These are phyloP conservation scores for Camellia sinensis DNA, from an alignment of 148 eudicot genomes.

Conservation along the genomic window DNA sequence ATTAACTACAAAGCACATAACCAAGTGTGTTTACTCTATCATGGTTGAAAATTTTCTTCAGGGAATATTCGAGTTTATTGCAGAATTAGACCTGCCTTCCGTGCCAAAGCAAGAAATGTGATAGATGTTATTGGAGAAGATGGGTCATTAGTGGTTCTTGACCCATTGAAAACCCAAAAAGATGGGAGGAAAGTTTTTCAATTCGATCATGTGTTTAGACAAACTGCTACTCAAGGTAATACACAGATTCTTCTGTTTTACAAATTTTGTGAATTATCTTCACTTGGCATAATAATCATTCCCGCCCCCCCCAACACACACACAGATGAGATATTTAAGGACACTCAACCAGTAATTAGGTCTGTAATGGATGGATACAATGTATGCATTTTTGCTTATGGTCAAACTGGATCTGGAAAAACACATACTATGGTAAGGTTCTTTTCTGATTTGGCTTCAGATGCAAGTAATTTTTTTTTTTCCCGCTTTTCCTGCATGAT, in stretches of 20 bases:
- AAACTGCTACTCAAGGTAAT: slow-evolving; percentile 68
- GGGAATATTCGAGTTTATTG: slow-evolving; percentile 93
- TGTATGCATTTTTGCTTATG: slow-evolving; percentile 87
- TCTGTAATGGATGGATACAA: slow-evolving; percentile 94
- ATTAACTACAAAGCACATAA: neutral
- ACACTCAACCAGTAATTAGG: slow-evolving; percentile 68
- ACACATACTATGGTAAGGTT: neutral
- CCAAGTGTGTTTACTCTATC: neutral
- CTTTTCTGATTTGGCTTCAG: slow-evolving; percentile 8
- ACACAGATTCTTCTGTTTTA: neutral
- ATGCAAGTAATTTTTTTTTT: neutral
- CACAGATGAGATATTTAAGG: slow-evolving; percentile 70
- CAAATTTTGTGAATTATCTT: neutral
- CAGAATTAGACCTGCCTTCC: slow-evolving; percentile 57
- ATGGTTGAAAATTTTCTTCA: slow-evolving; percentile 28
- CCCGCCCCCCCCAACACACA: neutral
- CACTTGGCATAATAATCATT: neutral
- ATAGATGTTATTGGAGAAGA: slow-evolving; percentile 69
- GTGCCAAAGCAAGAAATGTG: slow-evolving; percentile 47
- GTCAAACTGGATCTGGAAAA: slow-evolving; percentile 31
- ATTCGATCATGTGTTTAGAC: slow-evolving; percentile 65
- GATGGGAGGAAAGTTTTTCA: slow-evolving; percentile 63
- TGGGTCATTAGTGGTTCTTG: slow-evolving; percentile 69
- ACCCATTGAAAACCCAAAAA: slow-evolving; percentile 51
- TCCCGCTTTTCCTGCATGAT: too few relatives aligned